phyloP scores from a whole-genome alignment of 257 asterid species.

The Solanum acaule region DNA sequence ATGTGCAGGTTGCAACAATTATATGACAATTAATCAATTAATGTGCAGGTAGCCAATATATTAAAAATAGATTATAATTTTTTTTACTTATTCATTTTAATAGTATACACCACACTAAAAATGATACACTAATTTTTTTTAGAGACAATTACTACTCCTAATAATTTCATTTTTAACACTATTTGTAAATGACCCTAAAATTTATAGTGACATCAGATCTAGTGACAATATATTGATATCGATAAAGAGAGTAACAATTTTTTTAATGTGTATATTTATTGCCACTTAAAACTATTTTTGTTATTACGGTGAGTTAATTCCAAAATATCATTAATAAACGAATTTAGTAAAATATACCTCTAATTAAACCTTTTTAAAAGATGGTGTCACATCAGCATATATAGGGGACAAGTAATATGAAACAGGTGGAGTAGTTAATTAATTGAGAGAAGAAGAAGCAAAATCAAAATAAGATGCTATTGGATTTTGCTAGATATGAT shows the following conservation, averaged over 20 bases:
- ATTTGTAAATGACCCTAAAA: neutral
- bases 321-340: too few species aligned
- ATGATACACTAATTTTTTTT: neutral
- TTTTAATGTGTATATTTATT: too few species aligned
- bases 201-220: too few species aligned
- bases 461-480: neutral
- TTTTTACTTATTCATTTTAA: too few species aligned
- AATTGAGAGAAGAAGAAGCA: neutral
- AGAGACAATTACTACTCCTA: neutral
- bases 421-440: neutral
- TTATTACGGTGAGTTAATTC: accelerated
- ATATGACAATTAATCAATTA: neutral
- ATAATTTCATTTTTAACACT: too few species aligned
- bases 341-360: neutral
- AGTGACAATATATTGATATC: neutral
- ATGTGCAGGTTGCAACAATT: neutral
- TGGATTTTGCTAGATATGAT: neutral
- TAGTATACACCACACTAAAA: neutral
- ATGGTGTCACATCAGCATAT: neutral
- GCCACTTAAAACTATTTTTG: accelerated
- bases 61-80: neutral
- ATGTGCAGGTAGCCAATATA: neutral
- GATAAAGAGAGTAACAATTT: neutral
- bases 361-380: neutral
- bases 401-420: neutral